These are phyloP conservation scores for Pichia nanzhaoensis DNA, from an alignment of 805 yeast genomes.

Conservation along the genomic window DNA sequence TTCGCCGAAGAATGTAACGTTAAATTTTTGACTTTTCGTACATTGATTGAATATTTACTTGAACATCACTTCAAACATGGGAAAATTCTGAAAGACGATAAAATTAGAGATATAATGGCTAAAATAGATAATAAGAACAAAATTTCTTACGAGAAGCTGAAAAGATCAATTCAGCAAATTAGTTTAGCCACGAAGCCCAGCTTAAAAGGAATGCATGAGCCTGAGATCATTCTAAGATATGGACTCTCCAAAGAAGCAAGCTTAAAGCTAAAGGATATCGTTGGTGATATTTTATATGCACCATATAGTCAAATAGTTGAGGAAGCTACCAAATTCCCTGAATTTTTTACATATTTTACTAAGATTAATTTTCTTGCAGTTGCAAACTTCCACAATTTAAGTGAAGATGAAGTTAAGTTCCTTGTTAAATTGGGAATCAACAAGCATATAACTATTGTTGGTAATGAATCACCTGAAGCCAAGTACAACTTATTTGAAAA, in stretches of 20 bases:
- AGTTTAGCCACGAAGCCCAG: not conserved
- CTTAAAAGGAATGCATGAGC: not conserved
- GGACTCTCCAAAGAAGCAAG: constrained; percentile 1
- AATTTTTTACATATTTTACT: not conserved
- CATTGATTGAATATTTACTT: not conserved
- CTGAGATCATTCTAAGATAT: constrained; percentile 3
- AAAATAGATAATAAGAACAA: not conserved
- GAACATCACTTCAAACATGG: not conserved
- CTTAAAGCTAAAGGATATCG: not conserved
- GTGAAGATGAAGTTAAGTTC: constrained; percentile 1
- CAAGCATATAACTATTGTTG: constrained; percentile 2
- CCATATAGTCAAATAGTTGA: constrained; percentile 4
- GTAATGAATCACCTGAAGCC: not conserved
- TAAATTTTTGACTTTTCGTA: not conserved
- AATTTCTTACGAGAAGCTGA: constrained; percentile 1
- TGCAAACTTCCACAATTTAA: constrained; percentile 3
- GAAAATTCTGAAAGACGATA: constrained; percentile 1
- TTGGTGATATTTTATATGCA: constrained; percentile 2
- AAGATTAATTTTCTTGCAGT: not conserved
- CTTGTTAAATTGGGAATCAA: not conserved
- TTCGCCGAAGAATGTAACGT: not conserved
- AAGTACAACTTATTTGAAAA: not conserved
- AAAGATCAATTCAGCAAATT: constrained; percentile 3
- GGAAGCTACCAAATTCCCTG: not conserved
- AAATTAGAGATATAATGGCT: not conserved